phyloP scores from a whole-genome alignment of 2,329 filamentous ascomycete genomes.

The Cladorrhinum sp. region DNA sequence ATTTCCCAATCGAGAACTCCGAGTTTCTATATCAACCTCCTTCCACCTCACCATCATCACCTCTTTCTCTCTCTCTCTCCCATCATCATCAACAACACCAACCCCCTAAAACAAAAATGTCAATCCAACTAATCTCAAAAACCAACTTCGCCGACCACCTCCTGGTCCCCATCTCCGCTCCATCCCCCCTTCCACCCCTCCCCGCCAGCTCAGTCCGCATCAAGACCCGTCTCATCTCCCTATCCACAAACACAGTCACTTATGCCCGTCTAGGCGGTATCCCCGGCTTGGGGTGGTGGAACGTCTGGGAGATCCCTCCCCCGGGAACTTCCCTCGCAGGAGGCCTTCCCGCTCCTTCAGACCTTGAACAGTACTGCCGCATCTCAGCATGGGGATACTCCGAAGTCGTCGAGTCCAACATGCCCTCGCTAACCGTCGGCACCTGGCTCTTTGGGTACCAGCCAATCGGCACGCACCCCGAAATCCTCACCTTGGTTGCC shows the following conservation, averaged over 20 bases:
- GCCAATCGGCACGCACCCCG: slow-evolving; percentile 11
- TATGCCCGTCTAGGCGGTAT: slow-evolving; percentile 13
- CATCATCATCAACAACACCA: neutral
- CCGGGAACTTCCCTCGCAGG: neutral
- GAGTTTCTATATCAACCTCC: neutral
- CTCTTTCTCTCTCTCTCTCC: no score
- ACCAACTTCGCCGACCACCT: slow-evolving; percentile 14
- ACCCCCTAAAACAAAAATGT: neutral
- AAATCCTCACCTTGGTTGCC: neutral
- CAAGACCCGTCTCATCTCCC: slow-evolving; percentile 10
- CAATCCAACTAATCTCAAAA: slow-evolving; percentile 24
- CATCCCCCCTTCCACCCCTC: neutral
- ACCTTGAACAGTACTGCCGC: slow-evolving; percentile 8
- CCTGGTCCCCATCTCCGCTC: slow-evolving; percentile 12
- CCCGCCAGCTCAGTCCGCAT: slow-evolving; percentile 4
- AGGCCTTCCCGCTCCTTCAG: neutral
- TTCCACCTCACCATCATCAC: neutral
- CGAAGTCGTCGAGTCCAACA: slow-evolving; percentile 14
- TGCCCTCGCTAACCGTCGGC: slow-evolving; percentile 4
- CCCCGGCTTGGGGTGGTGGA: slow-evolving; percentile 9
- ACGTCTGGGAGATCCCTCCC: slow-evolving; percentile 12
- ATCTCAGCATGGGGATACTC: slow-evolving; percentile 18
- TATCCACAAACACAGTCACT: slow-evolving; percentile 16
- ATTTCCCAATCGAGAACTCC: neutral
- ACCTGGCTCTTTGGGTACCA: slow-evolving; percentile 11